Conservation (phyloP, 129 eudicot genomes). For the Pittosporum tobira region DNA sequence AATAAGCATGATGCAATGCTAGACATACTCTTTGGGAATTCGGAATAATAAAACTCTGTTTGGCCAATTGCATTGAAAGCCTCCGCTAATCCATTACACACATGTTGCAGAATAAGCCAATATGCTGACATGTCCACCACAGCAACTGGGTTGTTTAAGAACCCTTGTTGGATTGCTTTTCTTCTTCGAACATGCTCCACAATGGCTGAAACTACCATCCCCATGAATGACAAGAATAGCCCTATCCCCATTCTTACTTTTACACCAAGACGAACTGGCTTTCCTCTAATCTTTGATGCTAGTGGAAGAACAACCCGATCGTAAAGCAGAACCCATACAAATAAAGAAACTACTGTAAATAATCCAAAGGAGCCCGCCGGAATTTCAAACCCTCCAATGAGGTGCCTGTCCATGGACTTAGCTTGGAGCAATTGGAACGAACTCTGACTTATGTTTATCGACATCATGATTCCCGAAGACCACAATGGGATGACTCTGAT, state of each 20-base stretch:
- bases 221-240: constrained; percentile 33
- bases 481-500: constrained; percentile 73
- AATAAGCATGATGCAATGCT: constrained; percentile 60
- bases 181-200: constrained; percentile 47
- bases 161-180: constrained; percentile 52
- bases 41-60: constrained; percentile 69
- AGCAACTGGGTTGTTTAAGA: constrained; percentile 32
- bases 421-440: constrained; percentile 63
- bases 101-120: constrained; percentile 70
- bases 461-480: constrained; percentile 70
- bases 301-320: constrained; percentile 65
- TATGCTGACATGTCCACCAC: constrained; percentile 66
- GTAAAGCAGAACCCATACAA: constrained; percentile 61
- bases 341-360: constrained; percentile 41
- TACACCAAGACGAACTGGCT: constrained; percentile 39
- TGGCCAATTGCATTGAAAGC: constrained; percentile 73
- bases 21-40: constrained; percentile 84
- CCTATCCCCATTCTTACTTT: constrained; percentile 78
- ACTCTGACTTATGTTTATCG: constrained; percentile 41
- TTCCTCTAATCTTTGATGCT: constrained; percentile 46
- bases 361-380: constrained; percentile 70
- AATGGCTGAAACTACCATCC: constrained; percentile 48
- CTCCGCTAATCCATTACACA: constrained; percentile 55
- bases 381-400: constrained; percentile 45
- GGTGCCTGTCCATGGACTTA: constrained; percentile 66